Evolutionary conservation across 2,329 filamentous ascomycete species (phyloP).

Genomic region (Hymenoscyphus infarciens): DNA sequence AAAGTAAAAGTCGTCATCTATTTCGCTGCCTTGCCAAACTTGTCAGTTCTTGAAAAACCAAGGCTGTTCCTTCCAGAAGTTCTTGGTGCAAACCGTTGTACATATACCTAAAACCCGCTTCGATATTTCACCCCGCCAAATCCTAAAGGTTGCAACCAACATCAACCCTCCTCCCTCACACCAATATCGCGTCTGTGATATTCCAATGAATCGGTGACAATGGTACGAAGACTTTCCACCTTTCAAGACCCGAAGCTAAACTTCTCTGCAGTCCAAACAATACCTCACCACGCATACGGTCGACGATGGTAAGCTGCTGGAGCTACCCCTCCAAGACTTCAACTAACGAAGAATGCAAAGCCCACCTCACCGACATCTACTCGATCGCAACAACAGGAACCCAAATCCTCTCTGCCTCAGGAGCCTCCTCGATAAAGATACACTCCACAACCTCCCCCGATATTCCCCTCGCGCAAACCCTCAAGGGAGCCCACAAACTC

Average conservation of each 20-base stretch:
- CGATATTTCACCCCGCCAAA: constrained; percentile 21
- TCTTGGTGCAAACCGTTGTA: background rate
- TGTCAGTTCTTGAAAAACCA: background rate
- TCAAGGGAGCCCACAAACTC: constrained; percentile 76
- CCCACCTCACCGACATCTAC: constrained; percentile 82
- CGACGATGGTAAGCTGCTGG: constrained; percentile 65
- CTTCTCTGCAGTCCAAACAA: constrained; percentile 79
- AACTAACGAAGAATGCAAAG: constrained; percentile 43
- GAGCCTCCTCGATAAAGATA: constrained; percentile 76
- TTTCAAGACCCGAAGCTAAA: constrained; percentile 19
- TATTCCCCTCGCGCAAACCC: constrained; percentile 75
- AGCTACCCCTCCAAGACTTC: constrained; percentile 18
- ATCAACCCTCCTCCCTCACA: constrained; percentile 3
- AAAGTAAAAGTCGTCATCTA: background rate
- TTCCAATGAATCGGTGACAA: constrained; percentile 27
- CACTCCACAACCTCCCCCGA: constrained; percentile 69
- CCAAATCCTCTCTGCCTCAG: constrained; percentile 77
- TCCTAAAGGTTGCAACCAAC: constrained; percentile 15
- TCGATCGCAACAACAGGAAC: constrained; percentile 71
- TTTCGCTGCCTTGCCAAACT: background rate
- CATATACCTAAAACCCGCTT: background rate
- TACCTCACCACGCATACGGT: constrained; percentile 91
- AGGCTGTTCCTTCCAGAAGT: background rate
- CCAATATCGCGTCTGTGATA: constrained; percentile 13
- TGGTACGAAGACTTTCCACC: constrained; percentile 26